These are phyloP conservation scores for Malus sieversii DNA, from an alignment of 306 rosid genomes.

Conservation along the genomic window DNA sequence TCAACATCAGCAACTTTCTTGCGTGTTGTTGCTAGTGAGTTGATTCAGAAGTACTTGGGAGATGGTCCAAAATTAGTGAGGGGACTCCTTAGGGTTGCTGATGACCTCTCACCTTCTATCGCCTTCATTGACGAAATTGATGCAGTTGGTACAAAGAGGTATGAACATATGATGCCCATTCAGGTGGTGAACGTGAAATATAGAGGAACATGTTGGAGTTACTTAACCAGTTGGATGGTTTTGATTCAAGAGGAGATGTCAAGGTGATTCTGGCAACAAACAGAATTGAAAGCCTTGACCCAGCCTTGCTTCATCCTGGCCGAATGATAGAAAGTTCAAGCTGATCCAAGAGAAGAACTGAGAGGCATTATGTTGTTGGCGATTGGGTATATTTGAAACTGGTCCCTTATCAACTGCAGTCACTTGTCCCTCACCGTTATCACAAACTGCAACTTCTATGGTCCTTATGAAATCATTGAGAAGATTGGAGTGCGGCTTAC, in stretches of 20 bases:
- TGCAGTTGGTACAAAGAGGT: constrained; percentile 94
- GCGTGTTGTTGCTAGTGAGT: constrained; percentile 97
- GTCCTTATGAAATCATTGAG: too few species aligned
- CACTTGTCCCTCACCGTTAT: too few species aligned
- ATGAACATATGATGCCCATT: constrained; percentile 86
- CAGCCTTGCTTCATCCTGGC: constrained; percentile 93
- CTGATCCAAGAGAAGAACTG: too few species aligned
- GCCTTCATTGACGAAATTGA: constrained; percentile 97
- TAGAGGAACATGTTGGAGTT: constrained; percentile 92
- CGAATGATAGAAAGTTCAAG: constrained; percentile 68
- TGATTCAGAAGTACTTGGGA: constrained; percentile 89
- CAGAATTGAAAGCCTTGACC: constrained; percentile 89
- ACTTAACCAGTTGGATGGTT: constrained; percentile 90
- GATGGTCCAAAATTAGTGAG: constrained; percentile 97
- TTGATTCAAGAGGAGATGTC: constrained; percentile 94
- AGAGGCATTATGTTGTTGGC: too few species aligned
- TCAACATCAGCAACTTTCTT: constrained; percentile 95
- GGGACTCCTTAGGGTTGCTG: constrained; percentile 96
- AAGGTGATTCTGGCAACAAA: constrained; percentile 95
- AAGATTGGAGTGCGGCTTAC: too few species aligned
- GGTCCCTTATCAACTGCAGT: too few species aligned
- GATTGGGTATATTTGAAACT: too few species aligned
- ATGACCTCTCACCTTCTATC: constrained; percentile 90
- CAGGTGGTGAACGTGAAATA: constrained; percentile 98
- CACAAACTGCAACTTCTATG: too few species aligned